Conservation (phyloP, 768 basidiomycete species). For the Tephrocybe sp. region DNA sequence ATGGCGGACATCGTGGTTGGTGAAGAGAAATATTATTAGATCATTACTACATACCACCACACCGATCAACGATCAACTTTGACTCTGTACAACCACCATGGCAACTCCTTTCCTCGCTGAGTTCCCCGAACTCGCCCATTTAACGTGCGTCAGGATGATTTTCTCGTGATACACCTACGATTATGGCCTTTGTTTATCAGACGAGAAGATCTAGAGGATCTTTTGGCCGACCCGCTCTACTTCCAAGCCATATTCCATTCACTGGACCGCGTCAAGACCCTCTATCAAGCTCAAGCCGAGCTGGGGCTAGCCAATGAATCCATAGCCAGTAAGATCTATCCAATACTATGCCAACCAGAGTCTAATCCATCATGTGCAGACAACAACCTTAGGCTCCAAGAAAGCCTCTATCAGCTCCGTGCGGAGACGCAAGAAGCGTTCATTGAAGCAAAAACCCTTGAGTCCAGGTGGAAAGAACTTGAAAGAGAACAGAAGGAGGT, state of each 20-base stretch:
- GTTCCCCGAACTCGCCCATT: conserved; percentile 69
- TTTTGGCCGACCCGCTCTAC: conserved; percentile 76
- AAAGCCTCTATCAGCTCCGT: conserved; percentile 70
- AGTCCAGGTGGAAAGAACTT: conserved; percentile 80
- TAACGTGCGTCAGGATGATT: conserved; percentile 53
- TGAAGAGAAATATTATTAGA: conserved; percentile 12
- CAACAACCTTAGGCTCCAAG: conserved; percentile 73
- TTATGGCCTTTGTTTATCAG: conserved; percentile 35
- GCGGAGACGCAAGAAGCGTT: conserved; percentile 85
- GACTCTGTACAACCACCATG: conserved; percentile 25
- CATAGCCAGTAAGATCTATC: conserved; percentile 69
- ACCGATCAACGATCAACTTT: conserved; percentile 13
- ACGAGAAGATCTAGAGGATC: conserved; percentile 87
- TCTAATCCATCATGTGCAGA: conserved; percentile 38
- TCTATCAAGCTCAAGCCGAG: conserved; percentile 75
- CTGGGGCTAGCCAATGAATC: conserved; percentile 82
- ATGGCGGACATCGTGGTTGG: conserved; percentile 45
- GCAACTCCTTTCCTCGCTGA: conserved; percentile 50
- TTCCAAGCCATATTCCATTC: conserved; percentile 89
- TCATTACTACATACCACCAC: too few species aligned
- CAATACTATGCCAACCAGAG: conserved; percentile 1
- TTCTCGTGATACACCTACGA: not conserved
- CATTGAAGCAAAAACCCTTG: conserved; percentile 79
- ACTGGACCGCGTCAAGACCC: conserved; percentile 64
- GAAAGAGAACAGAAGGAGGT: conserved; percentile 87